Percentiles rank a stretch among this genome's conserved stretches.
Conservation (phyloP, 129 eudicot species). For the Flaveria linearis region DNA sequence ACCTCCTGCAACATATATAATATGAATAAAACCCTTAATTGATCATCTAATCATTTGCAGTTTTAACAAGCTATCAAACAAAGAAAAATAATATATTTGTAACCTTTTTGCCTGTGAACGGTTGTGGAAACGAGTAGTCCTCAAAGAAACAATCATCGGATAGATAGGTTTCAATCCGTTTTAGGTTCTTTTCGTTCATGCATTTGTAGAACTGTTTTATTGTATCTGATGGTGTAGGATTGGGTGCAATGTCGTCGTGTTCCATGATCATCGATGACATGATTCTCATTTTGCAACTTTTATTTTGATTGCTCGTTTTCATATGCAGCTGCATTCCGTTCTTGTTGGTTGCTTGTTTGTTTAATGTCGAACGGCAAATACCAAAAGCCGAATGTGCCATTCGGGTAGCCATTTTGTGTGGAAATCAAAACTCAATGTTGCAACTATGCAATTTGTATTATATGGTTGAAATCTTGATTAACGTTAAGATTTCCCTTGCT, state of each 20-base stretch:
- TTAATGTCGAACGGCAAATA: neutral
- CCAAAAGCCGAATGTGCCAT: conserved; percentile 26
- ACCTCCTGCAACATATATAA: conserved; percentile 53
- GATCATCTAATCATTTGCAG: neutral
- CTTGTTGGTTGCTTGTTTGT: conserved; percentile 13
- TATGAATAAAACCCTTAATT: conserved; percentile 3
- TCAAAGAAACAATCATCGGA: conserved; percentile 62
- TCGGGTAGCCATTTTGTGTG: conserved; percentile 35
- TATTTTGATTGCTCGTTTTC: neutral
- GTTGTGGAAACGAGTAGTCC: conserved; percentile 63
- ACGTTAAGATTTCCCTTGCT: neutral
- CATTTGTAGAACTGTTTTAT: conserved; percentile 56
- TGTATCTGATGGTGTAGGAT: conserved; percentile 51
- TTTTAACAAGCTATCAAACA: neutral
- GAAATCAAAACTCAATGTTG: neutral
- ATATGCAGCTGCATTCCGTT: neutral
- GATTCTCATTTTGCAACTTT: conserved; percentile 9
- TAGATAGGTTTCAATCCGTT: conserved; percentile 45
- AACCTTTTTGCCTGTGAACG: conserved; percentile 81
- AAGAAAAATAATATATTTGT: neutral
- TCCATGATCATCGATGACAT: conserved; percentile 21
- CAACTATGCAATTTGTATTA: neutral
- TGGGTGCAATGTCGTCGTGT: conserved; percentile 13
- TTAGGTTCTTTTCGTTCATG: conserved; percentile 58
- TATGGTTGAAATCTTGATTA: conserved; percentile 9